Conservation (phyloP, 2,329 filamentous ascomycete species). For the Xylaria sp. region DNA sequence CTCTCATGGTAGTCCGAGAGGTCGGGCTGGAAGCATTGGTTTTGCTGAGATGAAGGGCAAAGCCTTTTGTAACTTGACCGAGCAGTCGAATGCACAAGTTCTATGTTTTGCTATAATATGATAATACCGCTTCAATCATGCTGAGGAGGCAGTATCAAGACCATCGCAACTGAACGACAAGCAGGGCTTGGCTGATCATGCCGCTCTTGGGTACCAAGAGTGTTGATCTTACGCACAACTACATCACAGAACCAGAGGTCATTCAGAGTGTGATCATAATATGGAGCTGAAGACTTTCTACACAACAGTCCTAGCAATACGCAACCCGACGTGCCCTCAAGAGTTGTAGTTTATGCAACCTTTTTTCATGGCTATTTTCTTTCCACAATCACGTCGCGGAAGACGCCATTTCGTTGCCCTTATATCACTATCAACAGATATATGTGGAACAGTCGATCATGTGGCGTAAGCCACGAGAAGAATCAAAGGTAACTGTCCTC, state of each 20-base stretch:
- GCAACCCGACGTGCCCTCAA: neutral
- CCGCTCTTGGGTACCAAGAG: neutral
- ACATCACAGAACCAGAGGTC: neutral
- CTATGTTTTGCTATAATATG: neutral
- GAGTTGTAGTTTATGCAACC: neutral
- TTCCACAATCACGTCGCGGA: neutral
- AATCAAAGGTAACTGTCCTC: neutral
- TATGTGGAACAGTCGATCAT: neutral
- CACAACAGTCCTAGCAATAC: neutral
- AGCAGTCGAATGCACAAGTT: too few species aligned
- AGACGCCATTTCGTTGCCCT: neutral
- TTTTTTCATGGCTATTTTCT: neutral
- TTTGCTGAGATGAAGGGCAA: neutral
- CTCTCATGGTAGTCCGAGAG: neutral
- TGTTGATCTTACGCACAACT: neutral
- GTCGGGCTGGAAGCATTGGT: neutral
- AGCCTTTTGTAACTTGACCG: neutral
- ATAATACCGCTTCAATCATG: too few species aligned
- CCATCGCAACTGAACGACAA: neutral
- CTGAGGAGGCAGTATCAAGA: neutral
- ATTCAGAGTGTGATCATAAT: neutral
- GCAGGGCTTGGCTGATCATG: neutral
- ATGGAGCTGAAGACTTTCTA: neutral
- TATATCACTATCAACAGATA: neutral
- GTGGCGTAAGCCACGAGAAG: neutral